Percentiles rank a stretch among this genome's conserved stretches.
Conservation (phyloP, 345 rosid genomes). For the Brassica napus region DNA sequence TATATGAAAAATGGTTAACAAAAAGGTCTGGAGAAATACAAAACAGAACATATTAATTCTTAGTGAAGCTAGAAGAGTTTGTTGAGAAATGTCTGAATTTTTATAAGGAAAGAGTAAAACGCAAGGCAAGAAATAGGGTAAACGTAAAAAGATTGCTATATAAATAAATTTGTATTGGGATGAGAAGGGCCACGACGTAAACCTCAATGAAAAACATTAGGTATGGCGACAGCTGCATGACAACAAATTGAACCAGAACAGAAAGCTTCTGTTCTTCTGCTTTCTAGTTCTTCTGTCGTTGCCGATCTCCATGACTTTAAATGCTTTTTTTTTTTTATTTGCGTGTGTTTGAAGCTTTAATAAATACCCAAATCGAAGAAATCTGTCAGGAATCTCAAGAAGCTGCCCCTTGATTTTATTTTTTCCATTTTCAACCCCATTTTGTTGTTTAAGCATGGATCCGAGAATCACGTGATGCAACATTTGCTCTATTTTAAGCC, state of each 20-base stretch:
- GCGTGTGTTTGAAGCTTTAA: background rate
- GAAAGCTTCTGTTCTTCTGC: slow-evolving; percentile 42
- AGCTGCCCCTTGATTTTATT: background rate
- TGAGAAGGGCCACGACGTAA: slow-evolving; percentile 33
- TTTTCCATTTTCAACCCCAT: background rate
- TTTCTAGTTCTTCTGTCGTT: slow-evolving; percentile 34
- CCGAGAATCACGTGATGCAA: slow-evolving; percentile 16
- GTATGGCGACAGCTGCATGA: slow-evolving; percentile 46
- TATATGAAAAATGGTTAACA: slow-evolving; percentile 9
- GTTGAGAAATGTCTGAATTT: slow-evolving; percentile 43
- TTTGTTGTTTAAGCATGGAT: background rate
- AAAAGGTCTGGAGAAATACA: slow-evolving; percentile 21
- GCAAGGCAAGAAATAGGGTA: slow-evolving; percentile 50
- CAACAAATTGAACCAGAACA: slow-evolving; percentile 56
- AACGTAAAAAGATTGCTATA: background rate
- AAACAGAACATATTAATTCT: slow-evolving; percentile 40
- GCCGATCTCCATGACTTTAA: slow-evolving; percentile 31
- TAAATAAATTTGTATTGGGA: slow-evolving; percentile 19
- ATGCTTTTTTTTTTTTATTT: background rate
- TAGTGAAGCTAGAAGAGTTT: slow-evolving; percentile 53
- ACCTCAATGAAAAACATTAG: slow-evolving; percentile 49
- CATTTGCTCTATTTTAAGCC: background rate
- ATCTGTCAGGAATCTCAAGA: slow-evolving; percentile 27
- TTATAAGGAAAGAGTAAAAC: slow-evolving; percentile 46
- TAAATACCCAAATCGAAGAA: background rate